phyloP scores from a whole-genome alignment of 441 rosid genomes.

The Heliophila coronopifolia region DNA sequence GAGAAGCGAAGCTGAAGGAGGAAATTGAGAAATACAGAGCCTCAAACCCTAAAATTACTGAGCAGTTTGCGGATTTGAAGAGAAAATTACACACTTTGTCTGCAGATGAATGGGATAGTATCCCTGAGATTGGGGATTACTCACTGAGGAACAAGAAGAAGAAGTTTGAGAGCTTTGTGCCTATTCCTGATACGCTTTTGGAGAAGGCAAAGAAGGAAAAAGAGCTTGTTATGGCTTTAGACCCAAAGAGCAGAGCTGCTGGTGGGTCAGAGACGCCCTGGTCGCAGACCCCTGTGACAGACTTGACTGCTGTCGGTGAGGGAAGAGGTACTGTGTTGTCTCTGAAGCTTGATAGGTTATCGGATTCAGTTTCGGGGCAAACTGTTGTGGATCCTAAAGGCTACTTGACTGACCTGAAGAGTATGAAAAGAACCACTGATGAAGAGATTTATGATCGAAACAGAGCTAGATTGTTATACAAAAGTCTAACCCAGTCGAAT shows the following conservation, averaged over 20 bases:
- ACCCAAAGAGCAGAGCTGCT: conserved; percentile 75
- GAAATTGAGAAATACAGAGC: conserved; percentile 88
- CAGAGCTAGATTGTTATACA: conserved; percentile 80
- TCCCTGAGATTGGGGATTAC: conserved; percentile 88
- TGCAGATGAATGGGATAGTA: conserved; percentile 75
- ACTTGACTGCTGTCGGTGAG: conserved; percentile 87
- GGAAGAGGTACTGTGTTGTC: conserved; percentile 92
- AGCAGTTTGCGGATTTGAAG: conserved; percentile 91
- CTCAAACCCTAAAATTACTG: conserved; percentile 83
- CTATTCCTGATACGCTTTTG: conserved; percentile 73
- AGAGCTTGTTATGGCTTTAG: conserved; percentile 86
- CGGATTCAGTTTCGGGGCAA: conserved; percentile 77
- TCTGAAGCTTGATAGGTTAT: conserved; percentile 75
- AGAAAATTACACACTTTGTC: conserved; percentile 66
- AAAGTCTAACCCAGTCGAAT: conserved; percentile 81
- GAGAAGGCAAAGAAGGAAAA: conserved; percentile 94
- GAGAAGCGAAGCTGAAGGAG: conserved; percentile 81
- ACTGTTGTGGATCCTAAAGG: conserved; percentile 96
- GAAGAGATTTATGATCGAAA: conserved; percentile 88
- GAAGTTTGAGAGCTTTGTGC: conserved; percentile 88
- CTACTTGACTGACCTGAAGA: conserved; percentile 84
- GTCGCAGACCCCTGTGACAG: conserved; percentile 77
- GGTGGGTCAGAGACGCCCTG: conserved; percentile 87
- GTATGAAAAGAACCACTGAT: conserved; percentile 95
- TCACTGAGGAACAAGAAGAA: conserved; percentile 78